These are phyloP conservation scores for Plenodomus biglobosus DNA, from an alignment of 2,329 filamentous ascomycete genomes.

Conservation along the genomic window DNA sequence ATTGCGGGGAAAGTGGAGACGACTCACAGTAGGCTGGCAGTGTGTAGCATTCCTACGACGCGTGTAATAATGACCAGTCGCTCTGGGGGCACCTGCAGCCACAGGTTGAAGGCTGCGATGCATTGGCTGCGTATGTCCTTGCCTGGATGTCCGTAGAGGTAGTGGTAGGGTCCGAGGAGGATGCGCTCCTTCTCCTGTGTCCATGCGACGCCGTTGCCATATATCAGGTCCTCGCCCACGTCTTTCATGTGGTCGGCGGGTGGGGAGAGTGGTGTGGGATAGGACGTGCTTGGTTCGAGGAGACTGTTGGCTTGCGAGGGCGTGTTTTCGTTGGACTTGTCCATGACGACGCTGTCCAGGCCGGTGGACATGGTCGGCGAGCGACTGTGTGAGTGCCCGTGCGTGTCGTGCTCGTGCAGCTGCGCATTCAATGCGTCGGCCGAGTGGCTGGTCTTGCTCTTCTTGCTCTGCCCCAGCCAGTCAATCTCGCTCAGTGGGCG, in stretches of 20 bases:
- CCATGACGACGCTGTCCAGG: constrained; percentile 4
- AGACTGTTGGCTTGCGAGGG: too few relatives aligned
- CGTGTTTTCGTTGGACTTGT: constrained; percentile 17
- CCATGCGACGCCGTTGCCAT: constrained; percentile 58
- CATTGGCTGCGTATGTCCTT: constrained; percentile 82
- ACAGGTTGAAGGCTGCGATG: constrained; percentile 78
- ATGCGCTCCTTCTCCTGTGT: constrained; percentile 74
- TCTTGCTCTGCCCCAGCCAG: constrained; percentile 46
- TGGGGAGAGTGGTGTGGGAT: constrained; percentile 36
- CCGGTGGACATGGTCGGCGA: constrained; percentile 4
- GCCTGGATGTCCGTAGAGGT: constrained; percentile 75
- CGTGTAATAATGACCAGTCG: constrained; percentile 74
- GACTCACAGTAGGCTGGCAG: constrained; percentile 68
- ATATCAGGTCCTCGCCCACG: constrained; percentile 45
- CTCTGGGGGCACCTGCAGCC: constrained; percentile 71
- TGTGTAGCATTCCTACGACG: constrained; percentile 83
- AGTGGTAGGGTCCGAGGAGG: constrained; percentile 76
- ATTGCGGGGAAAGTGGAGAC: background rate
- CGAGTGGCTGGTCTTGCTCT: constrained; percentile 39
- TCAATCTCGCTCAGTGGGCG: constrained; percentile 44
- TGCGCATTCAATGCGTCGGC: constrained; percentile 13
- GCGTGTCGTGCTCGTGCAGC: constrained; percentile 2
- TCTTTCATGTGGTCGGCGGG: constrained; percentile 28
- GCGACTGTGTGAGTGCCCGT: constrained; percentile 14
- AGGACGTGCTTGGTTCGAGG: too few relatives aligned